Percentiles rank a stretch among this genome's conserved stretches.
Conservation (phyloP, 1,284 basidiomycete species). For the Tilletiaria anomala region DNA sequence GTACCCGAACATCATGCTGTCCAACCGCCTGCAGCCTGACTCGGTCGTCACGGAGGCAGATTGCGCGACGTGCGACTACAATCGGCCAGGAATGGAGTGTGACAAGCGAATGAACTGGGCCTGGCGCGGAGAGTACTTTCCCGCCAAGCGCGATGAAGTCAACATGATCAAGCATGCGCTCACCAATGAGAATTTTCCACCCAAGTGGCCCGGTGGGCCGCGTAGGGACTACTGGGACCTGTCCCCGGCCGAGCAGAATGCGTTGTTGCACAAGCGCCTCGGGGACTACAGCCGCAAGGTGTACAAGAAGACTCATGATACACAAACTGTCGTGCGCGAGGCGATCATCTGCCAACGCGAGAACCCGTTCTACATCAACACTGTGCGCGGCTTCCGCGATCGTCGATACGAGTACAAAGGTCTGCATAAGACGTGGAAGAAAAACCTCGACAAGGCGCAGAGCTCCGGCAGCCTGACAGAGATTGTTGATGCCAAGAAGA, state of each 20-base stretch:
- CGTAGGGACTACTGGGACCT: conserved; percentile 74
- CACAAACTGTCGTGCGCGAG: conserved; percentile 82
- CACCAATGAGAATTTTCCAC: conserved; percentile 83
- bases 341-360: conserved; percentile 95
- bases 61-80: conserved; percentile 97
- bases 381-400: conserved; percentile 91
- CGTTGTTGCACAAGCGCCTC: conserved; percentile 84
- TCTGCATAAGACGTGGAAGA: conserved; percentile 97
- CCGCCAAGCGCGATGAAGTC: conserved; percentile 90
- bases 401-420: conserved; percentile 99
- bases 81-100: conserved; percentile 86
- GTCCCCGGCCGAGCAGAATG: conserved; percentile 71
- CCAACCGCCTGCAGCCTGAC: conserved; percentile 94
- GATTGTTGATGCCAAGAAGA: conserved; percentile 92
- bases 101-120: conserved; percentile 93
- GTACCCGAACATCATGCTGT: conserved; percentile 99
- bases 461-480: conserved; percentile 61
- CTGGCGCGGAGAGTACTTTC: conserved; percentile 97
- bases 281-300: conserved; percentile 98
- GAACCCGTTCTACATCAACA: conserved; percentile 99
- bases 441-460: conserved; percentile 70
- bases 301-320: conserved; percentile 98
- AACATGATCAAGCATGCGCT: conserved; percentile 98
- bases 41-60: conserved; percentile 92
- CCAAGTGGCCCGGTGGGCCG: conserved; percentile 58